A percentile compares a stretch with the other conserved stretches of the same genome.
Evolutionary conservation across 345 rosid species (phyloP).

Genomic region (Geranium rotundifolium): DNA sequence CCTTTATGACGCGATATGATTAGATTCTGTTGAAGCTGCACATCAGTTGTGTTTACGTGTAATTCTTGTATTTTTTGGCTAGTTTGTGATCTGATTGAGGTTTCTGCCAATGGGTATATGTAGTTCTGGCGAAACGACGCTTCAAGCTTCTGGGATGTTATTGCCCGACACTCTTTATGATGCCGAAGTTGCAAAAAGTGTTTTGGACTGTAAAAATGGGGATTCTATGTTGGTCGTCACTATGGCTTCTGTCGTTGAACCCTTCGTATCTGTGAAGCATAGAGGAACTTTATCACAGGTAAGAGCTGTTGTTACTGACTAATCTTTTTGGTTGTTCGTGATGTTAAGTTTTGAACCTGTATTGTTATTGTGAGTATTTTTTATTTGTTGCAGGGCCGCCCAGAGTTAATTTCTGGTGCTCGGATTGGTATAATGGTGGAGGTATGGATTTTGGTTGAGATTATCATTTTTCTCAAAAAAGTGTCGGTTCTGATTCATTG

Average conservation of each 20-base stretch:
- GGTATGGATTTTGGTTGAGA: slow-evolving; percentile 26
- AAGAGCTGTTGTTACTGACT: neutral
- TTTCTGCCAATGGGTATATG: neutral
- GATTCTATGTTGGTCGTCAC: slow-evolving; percentile 43
- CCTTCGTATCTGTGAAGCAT: slow-evolving; percentile 41
- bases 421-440: slow-evolving; percentile 63
- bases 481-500: slow-evolving; percentile 1
- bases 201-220: slow-evolving; percentile 21
- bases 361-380: slow-evolving; percentile 5
- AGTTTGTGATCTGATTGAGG: no score
- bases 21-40: no score
- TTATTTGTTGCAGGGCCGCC: slow-evolving; percentile 36
- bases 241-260: slow-evolving; percentile 78
- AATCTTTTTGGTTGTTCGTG: neutral
- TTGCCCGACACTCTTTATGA: slow-evolving; percentile 37
- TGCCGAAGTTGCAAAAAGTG: slow-evolving; percentile 26
- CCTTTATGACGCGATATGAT: no score
- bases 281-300: slow-evolving; percentile 49
- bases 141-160: slow-evolving; percentile 84
- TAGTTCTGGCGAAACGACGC: slow-evolving; percentile 73
- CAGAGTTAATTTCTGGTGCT: slow-evolving; percentile 68
- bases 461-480: slow-evolving; percentile 1
- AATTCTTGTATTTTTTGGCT: no score
- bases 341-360: slow-evolving; percentile 5
- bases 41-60: no score